These are phyloP conservation scores for Linum tenue DNA, from an alignment of 345 rosid species.

Conservation along the genomic window DNA sequence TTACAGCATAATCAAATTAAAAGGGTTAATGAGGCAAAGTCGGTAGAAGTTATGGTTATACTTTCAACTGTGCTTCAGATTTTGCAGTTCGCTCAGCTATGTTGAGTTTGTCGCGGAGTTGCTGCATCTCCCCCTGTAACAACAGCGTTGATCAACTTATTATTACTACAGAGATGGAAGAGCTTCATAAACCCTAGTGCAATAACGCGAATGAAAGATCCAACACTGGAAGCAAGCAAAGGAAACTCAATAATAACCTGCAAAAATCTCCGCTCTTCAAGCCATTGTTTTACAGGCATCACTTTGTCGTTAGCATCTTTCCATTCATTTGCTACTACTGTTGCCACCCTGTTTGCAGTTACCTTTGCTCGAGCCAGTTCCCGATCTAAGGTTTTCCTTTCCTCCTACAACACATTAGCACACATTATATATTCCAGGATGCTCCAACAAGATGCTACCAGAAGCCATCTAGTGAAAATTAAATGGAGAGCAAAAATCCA, in stretches of 20 bases:
- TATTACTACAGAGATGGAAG: background rate
- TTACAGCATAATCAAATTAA: slow-evolving; percentile 1
- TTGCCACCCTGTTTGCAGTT: slow-evolving; percentile 91
- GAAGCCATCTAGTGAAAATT: slow-evolving; percentile 4
- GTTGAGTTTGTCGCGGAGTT: slow-evolving; percentile 83
- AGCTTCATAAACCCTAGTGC: background rate
- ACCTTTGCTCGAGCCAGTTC: slow-evolving; percentile 98
- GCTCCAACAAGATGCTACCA: slow-evolving; percentile 1
- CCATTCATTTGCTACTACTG: slow-evolving; percentile 97
- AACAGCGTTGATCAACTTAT: background rate
- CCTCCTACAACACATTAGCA: slow-evolving; percentile 47
- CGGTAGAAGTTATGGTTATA: slow-evolving; percentile 15
- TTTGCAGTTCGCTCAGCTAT: slow-evolving; percentile 81
- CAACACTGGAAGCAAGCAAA: background rate
- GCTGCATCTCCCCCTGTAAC: slow-evolving; percentile 94
- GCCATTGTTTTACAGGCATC: slow-evolving; percentile 99
- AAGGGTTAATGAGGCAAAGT: slow-evolving; percentile 9
- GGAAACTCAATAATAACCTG: slow-evolving; percentile 37
- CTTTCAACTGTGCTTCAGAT: slow-evolving; percentile 95
- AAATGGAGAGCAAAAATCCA: slow-evolving; percentile 1
- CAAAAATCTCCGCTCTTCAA: slow-evolving; percentile 86
- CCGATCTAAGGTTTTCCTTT: slow-evolving; percentile 83
- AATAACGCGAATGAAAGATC: slow-evolving; percentile 11
- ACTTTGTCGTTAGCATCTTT: slow-evolving; percentile 94
- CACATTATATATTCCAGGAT: background rate